These are phyloP conservation scores for Orobanche coerulescens DNA, from an alignment of 257 asterid genomes.

Conservation along the genomic window DNA sequence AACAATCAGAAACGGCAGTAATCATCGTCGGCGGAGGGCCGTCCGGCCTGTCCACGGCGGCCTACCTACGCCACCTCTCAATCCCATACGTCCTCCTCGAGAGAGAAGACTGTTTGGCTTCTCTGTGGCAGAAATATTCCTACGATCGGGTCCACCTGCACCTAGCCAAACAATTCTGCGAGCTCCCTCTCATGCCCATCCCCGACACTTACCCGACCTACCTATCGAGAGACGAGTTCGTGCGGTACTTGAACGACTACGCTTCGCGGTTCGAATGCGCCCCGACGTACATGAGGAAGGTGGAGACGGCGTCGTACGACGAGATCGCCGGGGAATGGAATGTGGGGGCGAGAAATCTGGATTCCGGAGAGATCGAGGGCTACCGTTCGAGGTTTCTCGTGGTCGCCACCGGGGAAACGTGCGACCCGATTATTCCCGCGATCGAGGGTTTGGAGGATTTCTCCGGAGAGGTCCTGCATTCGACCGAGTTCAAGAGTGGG, in stretches of 20 bases:
- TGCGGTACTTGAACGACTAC: slow-evolving; percentile 49
- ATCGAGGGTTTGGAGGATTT: slow-evolving; percentile 43
- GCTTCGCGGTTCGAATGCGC: slow-evolving; percentile 35
- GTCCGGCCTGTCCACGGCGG: slow-evolving; percentile 72
- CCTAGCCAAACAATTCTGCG: slow-evolving; percentile 44
- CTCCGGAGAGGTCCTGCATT: slow-evolving; percentile 55
- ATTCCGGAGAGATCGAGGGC: slow-evolving; percentile 32
- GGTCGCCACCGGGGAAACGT: slow-evolving; percentile 69
- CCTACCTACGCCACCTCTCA: slow-evolving; percentile 37
- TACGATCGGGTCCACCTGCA: slow-evolving; percentile 81
- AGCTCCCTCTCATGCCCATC: slow-evolving; percentile 45
- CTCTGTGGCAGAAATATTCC: slow-evolving; percentile 63
- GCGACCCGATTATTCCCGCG: slow-evolving; percentile 41
- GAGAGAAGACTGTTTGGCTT: slow-evolving; percentile 59
- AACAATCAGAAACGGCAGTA: slow-evolving; percentile 17
- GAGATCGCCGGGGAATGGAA: slow-evolving; percentile 32
- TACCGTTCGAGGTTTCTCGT: slow-evolving; percentile 46
- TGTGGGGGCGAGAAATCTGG: slow-evolving; percentile 30
- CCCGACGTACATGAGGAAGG: slow-evolving; percentile 35
- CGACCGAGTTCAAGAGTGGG: slow-evolving; percentile 52
- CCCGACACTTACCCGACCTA: slow-evolving; percentile 44
- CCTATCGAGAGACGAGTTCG: slow-evolving; percentile 31
- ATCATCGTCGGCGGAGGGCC: slow-evolving; percentile 70
- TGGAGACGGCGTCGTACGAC: slow-evolving; percentile 43
- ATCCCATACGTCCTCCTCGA: slow-evolving; percentile 55